These are phyloP conservation scores for Cucumis cinereus DNA, from an alignment of 306 rosid species.

Conservation along the genomic window DNA sequence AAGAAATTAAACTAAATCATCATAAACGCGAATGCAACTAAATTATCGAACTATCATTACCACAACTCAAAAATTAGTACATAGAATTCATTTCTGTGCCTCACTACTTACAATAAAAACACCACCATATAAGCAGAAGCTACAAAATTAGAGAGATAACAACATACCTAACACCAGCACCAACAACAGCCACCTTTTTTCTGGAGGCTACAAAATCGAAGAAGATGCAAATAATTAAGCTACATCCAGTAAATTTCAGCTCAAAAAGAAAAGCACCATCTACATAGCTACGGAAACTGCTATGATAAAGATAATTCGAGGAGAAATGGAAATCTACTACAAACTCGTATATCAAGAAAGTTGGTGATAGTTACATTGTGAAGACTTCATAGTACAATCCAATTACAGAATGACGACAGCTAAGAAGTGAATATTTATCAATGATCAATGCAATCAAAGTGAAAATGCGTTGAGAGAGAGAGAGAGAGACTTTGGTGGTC, in stretches of 20 bases:
- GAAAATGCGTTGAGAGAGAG: not conserved
- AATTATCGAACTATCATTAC: not conserved
- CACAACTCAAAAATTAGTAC: not conserved
- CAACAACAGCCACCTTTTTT: slow-evolving; percentile 77
- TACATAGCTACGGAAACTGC: not conserved
- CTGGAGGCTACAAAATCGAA: slow-evolving; percentile 37
- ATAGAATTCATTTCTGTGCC: not conserved
- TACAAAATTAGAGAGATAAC: not conserved
- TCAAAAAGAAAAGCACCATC: not conserved
- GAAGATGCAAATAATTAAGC: not conserved
- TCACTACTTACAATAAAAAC: not conserved
- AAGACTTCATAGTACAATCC: not conserved
- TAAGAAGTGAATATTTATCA: not conserved
- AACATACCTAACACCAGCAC: slow-evolving; percentile 82
- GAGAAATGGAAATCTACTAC: not conserved
- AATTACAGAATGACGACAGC: not conserved
- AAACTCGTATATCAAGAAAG: not conserved
- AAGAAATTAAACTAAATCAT: not conserved
- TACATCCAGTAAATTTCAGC: not conserved
- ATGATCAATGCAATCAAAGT: not conserved
- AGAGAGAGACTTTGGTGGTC: slow-evolving; percentile 20
- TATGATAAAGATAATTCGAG: not conserved
- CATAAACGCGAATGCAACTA: not conserved
- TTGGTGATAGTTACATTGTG: not conserved
- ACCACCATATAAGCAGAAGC: not conserved